A percentile compares a stretch with the other conserved stretches of the same genome.
phyloP scores from a whole-genome alignment of 257 asterid species.

The Hygrophila difformis region DNA sequence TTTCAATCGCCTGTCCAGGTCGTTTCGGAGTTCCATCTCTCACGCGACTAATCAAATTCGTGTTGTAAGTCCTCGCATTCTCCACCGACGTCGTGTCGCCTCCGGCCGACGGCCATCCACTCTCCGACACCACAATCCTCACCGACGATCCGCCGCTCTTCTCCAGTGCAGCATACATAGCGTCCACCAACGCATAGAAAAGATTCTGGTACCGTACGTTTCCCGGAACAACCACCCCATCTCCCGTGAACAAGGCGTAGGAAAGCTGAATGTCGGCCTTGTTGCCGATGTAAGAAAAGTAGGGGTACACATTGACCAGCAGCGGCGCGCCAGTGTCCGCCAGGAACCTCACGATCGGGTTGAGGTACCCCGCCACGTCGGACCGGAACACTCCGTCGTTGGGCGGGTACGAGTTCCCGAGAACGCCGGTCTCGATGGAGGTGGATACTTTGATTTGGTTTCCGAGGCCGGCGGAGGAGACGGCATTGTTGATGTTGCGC shows the following conservation, averaged over 20 bases:
- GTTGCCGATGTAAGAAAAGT: conserved; percentile 19
- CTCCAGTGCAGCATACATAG: conserved; percentile 19
- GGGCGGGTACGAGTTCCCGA: conserved; percentile 22
- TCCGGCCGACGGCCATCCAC: conserved; percentile 35
- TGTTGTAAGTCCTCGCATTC: conserved; percentile 17
- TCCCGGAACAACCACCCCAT: conserved; percentile 17
- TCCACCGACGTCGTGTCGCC: conserved; percentile 14
- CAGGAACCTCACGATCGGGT: conserved; percentile 16
- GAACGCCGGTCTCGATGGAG: conserved; percentile 12
- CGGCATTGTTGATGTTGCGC: conserved; percentile 16
- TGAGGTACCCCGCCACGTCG: conserved; percentile 6
- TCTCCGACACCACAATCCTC: conserved; percentile 29
- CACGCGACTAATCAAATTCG: conserved; percentile 27
- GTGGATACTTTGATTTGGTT: conserved; percentile 24
- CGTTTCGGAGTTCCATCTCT: conserved; percentile 24
- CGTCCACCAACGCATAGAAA: conserved; percentile 18
- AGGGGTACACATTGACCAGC: conserved; percentile 27
- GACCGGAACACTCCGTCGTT: conserved; percentile 19
- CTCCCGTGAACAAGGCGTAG: conserved; percentile 19
- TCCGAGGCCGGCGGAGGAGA: conserved; percentile 16
- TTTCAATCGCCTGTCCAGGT: conserved; percentile 21
- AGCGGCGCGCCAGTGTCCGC: conserved; percentile 12
- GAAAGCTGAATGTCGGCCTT: conserved; percentile 2
- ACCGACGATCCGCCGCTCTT: conserved; percentile 19
- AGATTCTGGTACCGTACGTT: conserved; percentile 24